These are phyloP conservation scores for Pseudoscleropodium purum DNA, from an alignment of 225 moss, liverwort and hornwort genomes.

Conservation along the genomic window DNA sequence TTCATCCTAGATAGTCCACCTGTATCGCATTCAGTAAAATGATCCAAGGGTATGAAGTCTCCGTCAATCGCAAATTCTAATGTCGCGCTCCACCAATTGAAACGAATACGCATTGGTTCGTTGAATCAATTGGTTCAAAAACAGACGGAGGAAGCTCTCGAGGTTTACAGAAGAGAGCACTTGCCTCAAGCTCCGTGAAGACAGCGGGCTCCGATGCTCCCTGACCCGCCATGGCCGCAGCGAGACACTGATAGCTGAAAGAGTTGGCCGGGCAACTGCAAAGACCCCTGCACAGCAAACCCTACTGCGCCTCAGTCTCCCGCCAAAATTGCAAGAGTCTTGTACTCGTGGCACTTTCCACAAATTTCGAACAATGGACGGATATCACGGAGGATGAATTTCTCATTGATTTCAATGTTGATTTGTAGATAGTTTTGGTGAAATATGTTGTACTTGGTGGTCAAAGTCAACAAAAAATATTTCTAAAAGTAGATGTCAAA, in stretches of 20 bases:
- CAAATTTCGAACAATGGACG: background rate
- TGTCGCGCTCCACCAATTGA: background rate
- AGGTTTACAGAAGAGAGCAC: background rate
- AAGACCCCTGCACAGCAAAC: background rate
- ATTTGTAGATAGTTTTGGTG: background rate
- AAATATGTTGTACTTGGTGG: fast-evolving
- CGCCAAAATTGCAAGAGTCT: background rate
- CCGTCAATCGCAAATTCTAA: background rate
- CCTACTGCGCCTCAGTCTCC: background rate
- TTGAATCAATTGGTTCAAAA: background rate
- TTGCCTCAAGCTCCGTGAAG: constrained; percentile 62
- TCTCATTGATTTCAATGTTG: background rate
- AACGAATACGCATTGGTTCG: background rate
- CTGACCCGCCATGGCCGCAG: constrained; percentile 51
- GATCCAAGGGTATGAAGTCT: background rate
- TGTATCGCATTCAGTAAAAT: background rate
- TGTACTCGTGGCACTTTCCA: background rate
- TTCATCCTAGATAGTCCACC: background rate
- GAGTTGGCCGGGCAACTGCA: background rate
- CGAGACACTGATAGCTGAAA: background rate
- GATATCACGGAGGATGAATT: background rate
- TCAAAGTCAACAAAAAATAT: fast-evolving
- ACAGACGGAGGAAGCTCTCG: background rate
- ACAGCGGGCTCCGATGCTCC: constrained; percentile 27
- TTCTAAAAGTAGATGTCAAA: fast-evolving